Evolutionary conservation across 495 filamentous ascomycete genomes (phyloP).

Genomic region (Chaetomium cochliodes): DNA sequence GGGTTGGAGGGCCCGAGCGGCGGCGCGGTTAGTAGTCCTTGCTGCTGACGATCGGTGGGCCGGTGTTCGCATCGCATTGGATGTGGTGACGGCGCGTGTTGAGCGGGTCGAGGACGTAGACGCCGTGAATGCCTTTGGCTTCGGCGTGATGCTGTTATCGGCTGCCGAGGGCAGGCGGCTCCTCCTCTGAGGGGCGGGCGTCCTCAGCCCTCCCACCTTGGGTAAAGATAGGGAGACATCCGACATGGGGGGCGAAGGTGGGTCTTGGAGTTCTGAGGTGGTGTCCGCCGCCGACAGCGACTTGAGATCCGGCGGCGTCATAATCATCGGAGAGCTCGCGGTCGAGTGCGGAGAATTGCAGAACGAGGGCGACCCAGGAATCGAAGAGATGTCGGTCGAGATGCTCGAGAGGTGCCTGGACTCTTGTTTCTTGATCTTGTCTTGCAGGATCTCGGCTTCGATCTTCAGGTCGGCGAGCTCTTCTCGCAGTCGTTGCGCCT

Average conservation of each 20-base stretch:
- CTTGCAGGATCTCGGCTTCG: slow-evolving; percentile 89
- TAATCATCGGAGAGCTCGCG: slow-evolving; percentile 70
- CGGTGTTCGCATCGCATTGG: slow-evolving; percentile 36
- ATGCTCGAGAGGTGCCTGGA: slow-evolving; percentile 53
- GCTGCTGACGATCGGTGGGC: slow-evolving; percentile 35
- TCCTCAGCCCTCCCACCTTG: slow-evolving; percentile 29
- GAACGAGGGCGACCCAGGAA: slow-evolving; percentile 55
- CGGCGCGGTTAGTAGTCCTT: slow-evolving; percentile 22
- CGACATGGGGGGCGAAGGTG: slow-evolving; percentile 65
- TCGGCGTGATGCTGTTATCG: slow-evolving; percentile 52
- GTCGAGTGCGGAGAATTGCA: slow-evolving; percentile 59
- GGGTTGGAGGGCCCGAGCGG: slow-evolving; percentile 57
- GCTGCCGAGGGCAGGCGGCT: slow-evolving; percentile 48
- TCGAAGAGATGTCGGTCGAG: slow-evolving; percentile 52
- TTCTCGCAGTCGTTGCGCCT: slow-evolving; percentile 81
- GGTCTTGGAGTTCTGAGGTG: slow-evolving; percentile 48
- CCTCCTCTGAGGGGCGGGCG: slow-evolving; percentile 38
- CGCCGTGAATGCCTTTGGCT: slow-evolving; percentile 40
- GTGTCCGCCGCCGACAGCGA: slow-evolving; percentile 48
- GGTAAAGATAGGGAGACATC: slow-evolving; percentile 60
- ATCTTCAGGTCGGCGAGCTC: slow-evolving; percentile 91
- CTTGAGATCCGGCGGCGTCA: slow-evolving; percentile 67
- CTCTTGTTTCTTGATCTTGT: slow-evolving; percentile 73
- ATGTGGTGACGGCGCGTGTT: slow-evolving; percentile 34
- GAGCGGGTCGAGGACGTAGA: slow-evolving; percentile 34